Evolutionary conservation across 306 rosid species (phyloP).

Genomic region (Cucurbita moschata): DNA sequence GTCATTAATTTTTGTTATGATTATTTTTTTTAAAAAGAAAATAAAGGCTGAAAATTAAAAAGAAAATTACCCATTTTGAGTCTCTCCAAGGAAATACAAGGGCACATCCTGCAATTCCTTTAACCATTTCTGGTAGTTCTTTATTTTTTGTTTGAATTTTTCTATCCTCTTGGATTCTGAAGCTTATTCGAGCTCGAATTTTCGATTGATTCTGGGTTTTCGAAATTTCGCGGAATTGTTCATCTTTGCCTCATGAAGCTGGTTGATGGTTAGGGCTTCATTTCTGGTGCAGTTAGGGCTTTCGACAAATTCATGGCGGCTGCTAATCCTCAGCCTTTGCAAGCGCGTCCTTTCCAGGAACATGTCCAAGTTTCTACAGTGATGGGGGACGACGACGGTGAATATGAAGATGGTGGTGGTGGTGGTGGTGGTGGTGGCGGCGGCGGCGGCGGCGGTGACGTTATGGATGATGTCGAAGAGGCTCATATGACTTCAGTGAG

Average conservation of each 20-base stretch:
- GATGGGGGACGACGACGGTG: conserved; percentile 35
- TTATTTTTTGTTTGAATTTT: background rate
- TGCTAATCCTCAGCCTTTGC: conserved; percentile 58
- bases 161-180: conserved; percentile 14
- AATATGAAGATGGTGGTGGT: conserved; percentile 33
- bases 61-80: conserved; percentile 23
- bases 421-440: conserved; percentile 18
- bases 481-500: conserved; percentile 27
- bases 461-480: conserved; percentile 55
- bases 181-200: conserved; percentile 15
- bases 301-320: conserved; percentile 37
- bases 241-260: conserved; percentile 19
- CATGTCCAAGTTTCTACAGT: conserved; percentile 17
- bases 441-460: conserved; percentile 24
- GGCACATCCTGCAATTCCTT: conserved; percentile 17
- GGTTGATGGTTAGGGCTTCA: conserved; percentile 38
- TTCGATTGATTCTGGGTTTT: conserved; percentile 5
- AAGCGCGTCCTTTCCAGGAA: conserved; percentile 42
- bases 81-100: conserved; percentile 26
- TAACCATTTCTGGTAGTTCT: conserved; percentile 14
- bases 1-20: background rate
- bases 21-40: background rate
- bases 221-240: background rate
- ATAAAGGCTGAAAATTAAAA: background rate
- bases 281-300: conserved; percentile 9